phyloP scores from a whole-genome alignment of 2,329 filamentous ascomycete species.

The Rasamsonia emersonii region DNA sequence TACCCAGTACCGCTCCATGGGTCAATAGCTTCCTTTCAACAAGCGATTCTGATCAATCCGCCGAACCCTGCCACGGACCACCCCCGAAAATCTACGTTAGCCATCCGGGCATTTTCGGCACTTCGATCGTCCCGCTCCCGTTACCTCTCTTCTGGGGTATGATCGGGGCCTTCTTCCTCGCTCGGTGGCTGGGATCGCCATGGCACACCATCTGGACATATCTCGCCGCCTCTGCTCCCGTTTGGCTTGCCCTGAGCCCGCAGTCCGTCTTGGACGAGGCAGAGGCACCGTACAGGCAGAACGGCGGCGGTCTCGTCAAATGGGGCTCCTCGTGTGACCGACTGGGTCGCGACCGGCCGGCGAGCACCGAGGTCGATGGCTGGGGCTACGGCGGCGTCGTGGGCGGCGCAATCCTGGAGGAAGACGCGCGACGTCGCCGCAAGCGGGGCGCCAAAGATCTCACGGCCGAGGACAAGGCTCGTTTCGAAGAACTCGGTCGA shows the following conservation, averaged over 20 bases:
- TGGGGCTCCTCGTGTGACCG: constrained; percentile 71
- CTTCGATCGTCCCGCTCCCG: constrained; percentile 68
- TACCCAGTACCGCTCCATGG: constrained; percentile 55
- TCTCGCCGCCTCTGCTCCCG: constrained; percentile 63
- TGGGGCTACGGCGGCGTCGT: constrained; percentile 62
- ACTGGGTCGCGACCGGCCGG: constrained; percentile 52
- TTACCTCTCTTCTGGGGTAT: constrained; percentile 63
- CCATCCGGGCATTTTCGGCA: constrained; percentile 82
- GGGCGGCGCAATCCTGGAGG: constrained; percentile 42
- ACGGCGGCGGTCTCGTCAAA: constrained; percentile 54
- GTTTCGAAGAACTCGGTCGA: constrained; percentile 33
- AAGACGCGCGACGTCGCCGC: constrained; percentile 47
- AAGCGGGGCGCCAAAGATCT: constrained; percentile 50
- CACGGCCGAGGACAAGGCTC: constrained; percentile 37
- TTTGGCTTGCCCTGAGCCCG: constrained; percentile 67
- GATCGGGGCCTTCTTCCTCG: constrained; percentile 58
- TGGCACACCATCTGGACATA: constrained; percentile 81
- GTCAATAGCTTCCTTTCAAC: constrained; percentile 49
- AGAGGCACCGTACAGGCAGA: constrained; percentile 44
- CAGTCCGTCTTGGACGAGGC: constrained; percentile 36
- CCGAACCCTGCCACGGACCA: constrained; percentile 10
- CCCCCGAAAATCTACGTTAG: constrained; percentile 62
- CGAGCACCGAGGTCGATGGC: constrained; percentile 73
- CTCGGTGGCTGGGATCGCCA: constrained; percentile 70
- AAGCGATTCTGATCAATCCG: constrained; percentile 16